Evolutionary conservation across 768 basidiomycete genomes (phyloP).

Genomic region (Tulasnella sp.): DNA sequence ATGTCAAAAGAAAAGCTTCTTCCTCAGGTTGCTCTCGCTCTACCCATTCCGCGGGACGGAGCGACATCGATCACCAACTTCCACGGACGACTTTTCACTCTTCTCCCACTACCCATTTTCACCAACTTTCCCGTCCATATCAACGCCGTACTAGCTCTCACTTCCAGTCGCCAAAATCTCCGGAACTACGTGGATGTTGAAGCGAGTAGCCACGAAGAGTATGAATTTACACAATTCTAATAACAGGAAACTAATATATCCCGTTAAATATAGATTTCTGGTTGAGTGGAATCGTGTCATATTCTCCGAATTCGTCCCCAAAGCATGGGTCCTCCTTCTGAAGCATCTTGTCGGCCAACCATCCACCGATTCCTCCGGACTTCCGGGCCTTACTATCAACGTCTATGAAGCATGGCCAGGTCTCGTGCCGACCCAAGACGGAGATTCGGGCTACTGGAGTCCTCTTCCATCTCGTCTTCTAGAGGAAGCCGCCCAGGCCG

Average conservation of each 20-base stretch:
- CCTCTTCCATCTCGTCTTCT: slow-evolving; percentile 39
- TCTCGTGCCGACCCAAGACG: slow-evolving; percentile 29
- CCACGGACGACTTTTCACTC: slow-evolving; percentile 47
- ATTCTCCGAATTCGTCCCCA: slow-evolving; percentile 45
- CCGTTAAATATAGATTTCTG: slow-evolving; percentile 38
- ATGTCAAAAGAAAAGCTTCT: slow-evolving; percentile 42
- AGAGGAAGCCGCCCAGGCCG: slow-evolving; percentile 31
- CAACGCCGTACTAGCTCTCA: slow-evolving; percentile 33
- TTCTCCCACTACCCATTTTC: slow-evolving; percentile 40
- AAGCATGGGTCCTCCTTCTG: slow-evolving; percentile 43
- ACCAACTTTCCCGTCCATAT: slow-evolving; percentile 17
- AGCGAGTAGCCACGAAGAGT: background rate
- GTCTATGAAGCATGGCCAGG: slow-evolving; percentile 31
- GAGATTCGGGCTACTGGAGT: slow-evolving; percentile 39
- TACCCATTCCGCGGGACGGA: slow-evolving; percentile 34
- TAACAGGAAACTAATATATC: background rate
- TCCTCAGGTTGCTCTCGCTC: slow-evolving; percentile 37
- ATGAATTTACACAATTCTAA: background rate
- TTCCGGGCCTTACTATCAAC: slow-evolving; percentile 15
- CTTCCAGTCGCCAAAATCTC: background rate
- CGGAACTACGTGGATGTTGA: slow-evolving; percentile 11
- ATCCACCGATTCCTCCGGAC: background rate
- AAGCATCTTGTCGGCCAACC: slow-evolving; percentile 30
- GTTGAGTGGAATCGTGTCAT: slow-evolving; percentile 49
- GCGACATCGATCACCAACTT: background rate